A percentile compares a stretch with the other conserved stretches of the same genome.
Evolutionary conservation across 768 basidiomycete species (phyloP).

Genomic region (Boletus tylopilopsis): DNA sequence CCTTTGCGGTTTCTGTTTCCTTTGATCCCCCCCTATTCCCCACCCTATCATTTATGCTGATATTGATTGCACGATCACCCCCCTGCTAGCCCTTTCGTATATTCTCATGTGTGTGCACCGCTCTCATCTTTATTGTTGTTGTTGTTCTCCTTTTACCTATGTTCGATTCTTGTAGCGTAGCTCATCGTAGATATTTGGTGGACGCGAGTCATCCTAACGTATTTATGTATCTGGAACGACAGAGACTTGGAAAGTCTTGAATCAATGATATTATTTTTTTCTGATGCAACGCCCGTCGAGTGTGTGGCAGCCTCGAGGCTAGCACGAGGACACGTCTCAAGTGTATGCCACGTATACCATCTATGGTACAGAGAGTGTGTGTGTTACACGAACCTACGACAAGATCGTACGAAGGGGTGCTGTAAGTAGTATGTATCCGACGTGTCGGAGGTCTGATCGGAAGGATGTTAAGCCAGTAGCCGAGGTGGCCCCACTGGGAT

Average conservation of each 20-base stretch:
- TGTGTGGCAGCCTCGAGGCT: conserved; percentile 10
- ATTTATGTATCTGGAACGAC: conserved; percentile 29
- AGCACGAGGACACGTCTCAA: conserved; percentile 18
- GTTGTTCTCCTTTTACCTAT: conserved; percentile 4
- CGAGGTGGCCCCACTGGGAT: too few relatives aligned
- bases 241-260: conserved; percentile 7
- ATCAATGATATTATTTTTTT: conserved; percentile 15
- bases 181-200: conserved; percentile 29
- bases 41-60: conserved; percentile 19
- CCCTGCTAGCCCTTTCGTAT: not conserved
- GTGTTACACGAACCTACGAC: not conserved
- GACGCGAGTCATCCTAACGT: conserved; percentile 18
- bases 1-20: conserved; percentile 26
- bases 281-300: not conserved
- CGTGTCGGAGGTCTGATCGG: too few relatives aligned
- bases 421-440: too few relatives aligned
- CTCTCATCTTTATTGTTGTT: conserved; percentile 15
- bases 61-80: conserved; percentile 24
- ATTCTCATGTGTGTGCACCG: conserved; percentile 1
- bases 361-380: too few relatives aligned
- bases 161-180: conserved; percentile 30
- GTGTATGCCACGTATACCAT: not conserved
- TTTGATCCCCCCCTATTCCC: conserved; percentile 3
- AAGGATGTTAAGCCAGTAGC: too few relatives aligned
- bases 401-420: not conserved